Evolutionary conservation across 2,329 filamentous ascomycete genomes (phyloP), one percentile per base, ranked within the genome.

Genomic region (Teratosphaeria zuluensis): DNA sequence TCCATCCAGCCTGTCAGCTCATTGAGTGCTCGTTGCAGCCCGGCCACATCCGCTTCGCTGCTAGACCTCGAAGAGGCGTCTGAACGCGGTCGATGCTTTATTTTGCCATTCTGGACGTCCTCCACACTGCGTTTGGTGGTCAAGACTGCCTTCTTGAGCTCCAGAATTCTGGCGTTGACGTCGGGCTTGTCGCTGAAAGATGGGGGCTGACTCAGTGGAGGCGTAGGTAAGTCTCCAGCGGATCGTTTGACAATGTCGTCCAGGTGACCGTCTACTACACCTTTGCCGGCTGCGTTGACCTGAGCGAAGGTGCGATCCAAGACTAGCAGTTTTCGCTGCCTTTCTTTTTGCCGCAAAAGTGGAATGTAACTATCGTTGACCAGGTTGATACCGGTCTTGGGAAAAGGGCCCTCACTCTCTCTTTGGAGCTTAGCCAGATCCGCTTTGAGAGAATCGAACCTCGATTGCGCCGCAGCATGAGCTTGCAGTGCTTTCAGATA

Each of bases 1-100:
- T 71, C 69, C 64, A 71, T 71, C 69, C 69, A 71, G 14, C 57
- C 58, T 2, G 69, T 71, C 38, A 71, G 64, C 55, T 66, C 66
- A n/a, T 66, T 66, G 28, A 69, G 63, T 1, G 69, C 64, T 51
- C 63, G 63, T 58, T 71, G 68, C 14, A 71, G 56, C 1, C 65
- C 68, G 30, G 62, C 55, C 12, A 68, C 54, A 30, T 70, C 68
- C 5, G 61, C 61, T 19, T 61, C 54, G 1, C 60, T 56, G 31
- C 61, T 54, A 31, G n/a, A 52, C 51, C 2, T 59, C 31, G 28
- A 56, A 31, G 19, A 56, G 30, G 8, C 56, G 57, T 21, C 54
- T 55, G 38, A 31, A 5, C 2, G 53, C 12, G n/a, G 46, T 24
- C 12, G 24, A 16, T 16, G 28, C 53, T 12, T 52, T 31, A 16